These are phyloP conservation scores for Kuraishia ogatae DNA, from an alignment of 805 yeast species.

Conservation along the genomic window DNA sequence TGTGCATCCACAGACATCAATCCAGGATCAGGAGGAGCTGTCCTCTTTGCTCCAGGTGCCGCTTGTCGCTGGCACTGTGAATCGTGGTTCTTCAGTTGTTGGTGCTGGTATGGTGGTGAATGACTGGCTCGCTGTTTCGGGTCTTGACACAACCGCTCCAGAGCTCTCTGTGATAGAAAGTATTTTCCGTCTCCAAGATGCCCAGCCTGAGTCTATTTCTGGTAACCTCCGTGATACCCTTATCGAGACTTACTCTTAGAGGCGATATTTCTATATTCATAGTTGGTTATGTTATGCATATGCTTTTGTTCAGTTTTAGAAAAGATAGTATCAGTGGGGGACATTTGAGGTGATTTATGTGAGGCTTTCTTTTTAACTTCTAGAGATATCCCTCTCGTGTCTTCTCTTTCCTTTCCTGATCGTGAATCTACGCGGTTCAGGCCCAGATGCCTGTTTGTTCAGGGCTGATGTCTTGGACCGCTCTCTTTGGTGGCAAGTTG, in stretches of 20 bases:
- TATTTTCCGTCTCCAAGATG: conserved; percentile 88
- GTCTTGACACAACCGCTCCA: conserved; percentile 97
- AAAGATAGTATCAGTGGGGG: neutral
- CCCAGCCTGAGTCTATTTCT: conserved; percentile 78
- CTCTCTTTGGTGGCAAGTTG: neutral
- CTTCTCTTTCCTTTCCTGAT: neutral
- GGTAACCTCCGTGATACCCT: conserved; percentile 85
- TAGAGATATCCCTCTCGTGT: neutral
- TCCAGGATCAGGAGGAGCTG: conserved; percentile 97
- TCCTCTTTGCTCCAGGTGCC: conserved; percentile 95
- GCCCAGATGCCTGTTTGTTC: neutral
- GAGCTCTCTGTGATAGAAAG: conserved; percentile 95
- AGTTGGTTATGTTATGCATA: conserved; percentile 4
- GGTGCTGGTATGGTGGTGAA: conserved; percentile 99
- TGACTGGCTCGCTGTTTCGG: conserved; percentile 96
- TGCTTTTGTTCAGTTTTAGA: neutral
- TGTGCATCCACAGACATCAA: conserved; percentile 95
- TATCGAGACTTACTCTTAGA: conserved; percentile 80
- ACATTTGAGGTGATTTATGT: neutral
- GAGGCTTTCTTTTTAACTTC: neutral
- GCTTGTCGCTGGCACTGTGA: conserved; percentile 95
- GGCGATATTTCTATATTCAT: conserved; percentile 5
- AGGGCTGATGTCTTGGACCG: neutral
- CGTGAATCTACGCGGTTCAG: neutral
- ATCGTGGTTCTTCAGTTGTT: conserved; percentile 94